Evolutionary conservation across 257 asterid species (phyloP).

Genomic region (Pogostemon cablin): DNA sequence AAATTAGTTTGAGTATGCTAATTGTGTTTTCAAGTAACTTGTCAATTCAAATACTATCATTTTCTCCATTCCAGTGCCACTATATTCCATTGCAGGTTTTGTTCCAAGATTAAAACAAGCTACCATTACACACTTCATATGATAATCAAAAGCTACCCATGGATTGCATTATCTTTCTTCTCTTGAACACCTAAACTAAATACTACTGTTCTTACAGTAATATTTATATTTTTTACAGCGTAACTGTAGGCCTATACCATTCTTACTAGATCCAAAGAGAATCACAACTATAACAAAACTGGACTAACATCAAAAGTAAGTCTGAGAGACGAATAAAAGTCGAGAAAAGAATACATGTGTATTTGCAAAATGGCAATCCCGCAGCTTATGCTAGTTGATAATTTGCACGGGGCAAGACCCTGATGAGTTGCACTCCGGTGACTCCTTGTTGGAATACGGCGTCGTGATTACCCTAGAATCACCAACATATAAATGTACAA

Average conservation of each 20-base stretch:
- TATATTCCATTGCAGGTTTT: too few species aligned
- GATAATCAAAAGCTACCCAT: neutral
- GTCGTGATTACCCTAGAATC: conserved; percentile 54
- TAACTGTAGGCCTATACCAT: conserved; percentile 29
- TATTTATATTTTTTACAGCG: conserved; percentile 29
- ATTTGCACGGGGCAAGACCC: conserved; percentile 46
- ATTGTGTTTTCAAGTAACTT: too few species aligned
- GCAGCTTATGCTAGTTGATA: conserved; percentile 32
- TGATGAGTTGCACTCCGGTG: conserved; percentile 50
- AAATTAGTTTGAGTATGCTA: too few species aligned
- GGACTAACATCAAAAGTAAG: conserved; percentile 23
- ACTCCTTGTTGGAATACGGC: conserved; percentile 48
- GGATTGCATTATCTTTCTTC: conserved; percentile 18
- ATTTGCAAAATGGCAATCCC: conserved; percentile 25
- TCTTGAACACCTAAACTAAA: conserved; percentile 25
- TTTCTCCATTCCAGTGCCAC: too few species aligned
- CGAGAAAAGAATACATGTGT: conserved; percentile 17
- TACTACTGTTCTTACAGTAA: conserved; percentile 26
- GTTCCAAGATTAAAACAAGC: too few species aligned
- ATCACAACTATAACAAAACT: conserved; percentile 34
- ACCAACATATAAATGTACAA: neutral
- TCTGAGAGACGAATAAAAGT: conserved; percentile 14
- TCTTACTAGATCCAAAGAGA: conserved; percentile 14
- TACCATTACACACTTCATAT: neutral
- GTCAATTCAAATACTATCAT: too few species aligned